Conservation (phyloP, 2,329 filamentous ascomycete species). For the Fusarium begoniae region DNA sequence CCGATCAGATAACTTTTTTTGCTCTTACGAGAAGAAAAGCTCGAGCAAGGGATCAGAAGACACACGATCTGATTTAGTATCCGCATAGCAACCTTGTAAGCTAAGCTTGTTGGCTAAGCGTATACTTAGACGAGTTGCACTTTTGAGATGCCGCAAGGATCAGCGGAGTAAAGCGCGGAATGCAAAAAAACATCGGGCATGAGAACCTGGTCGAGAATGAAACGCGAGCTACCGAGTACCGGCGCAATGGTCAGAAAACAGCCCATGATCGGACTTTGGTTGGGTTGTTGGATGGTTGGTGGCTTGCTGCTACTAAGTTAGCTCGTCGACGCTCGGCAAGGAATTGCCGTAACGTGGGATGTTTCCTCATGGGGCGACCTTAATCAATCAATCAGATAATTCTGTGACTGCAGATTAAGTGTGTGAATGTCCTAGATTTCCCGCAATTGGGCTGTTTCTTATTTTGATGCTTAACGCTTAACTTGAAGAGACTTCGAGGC, state of each 20-base stretch:
- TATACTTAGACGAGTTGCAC: constrained; percentile 13
- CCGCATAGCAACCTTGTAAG: constrained; percentile 7
- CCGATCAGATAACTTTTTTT: constrained; percentile 27
- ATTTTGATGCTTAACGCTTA: background rate
- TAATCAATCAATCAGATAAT: constrained; percentile 27
- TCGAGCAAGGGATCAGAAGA: background rate
- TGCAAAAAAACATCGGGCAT: background rate
- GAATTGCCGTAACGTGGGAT: constrained; percentile 39
- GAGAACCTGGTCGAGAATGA: background rate
- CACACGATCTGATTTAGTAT: constrained; percentile 16
- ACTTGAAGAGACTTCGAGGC: background rate
- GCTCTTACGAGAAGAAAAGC: background rate
- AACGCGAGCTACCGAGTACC: background rate
- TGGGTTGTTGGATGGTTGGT: constrained; percentile 19
- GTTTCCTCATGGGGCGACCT: constrained; percentile 5
- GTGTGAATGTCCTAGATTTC: constrained; percentile 16
- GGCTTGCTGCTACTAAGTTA: constrained; percentile 28
- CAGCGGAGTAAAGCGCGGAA: background rate
- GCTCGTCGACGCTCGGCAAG: constrained; percentile 35
- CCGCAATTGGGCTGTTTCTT: constrained; percentile 11
- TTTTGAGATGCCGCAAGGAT: constrained; percentile 17
- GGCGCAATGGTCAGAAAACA: constrained; percentile 4
- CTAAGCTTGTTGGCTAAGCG: background rate
- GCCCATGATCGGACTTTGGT: constrained; percentile 21
- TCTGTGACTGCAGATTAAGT: background rate